phyloP scores from a whole-genome alignment of 2,329 filamentous ascomycete species.

The Teratosphaeria nubilosa region DNA sequence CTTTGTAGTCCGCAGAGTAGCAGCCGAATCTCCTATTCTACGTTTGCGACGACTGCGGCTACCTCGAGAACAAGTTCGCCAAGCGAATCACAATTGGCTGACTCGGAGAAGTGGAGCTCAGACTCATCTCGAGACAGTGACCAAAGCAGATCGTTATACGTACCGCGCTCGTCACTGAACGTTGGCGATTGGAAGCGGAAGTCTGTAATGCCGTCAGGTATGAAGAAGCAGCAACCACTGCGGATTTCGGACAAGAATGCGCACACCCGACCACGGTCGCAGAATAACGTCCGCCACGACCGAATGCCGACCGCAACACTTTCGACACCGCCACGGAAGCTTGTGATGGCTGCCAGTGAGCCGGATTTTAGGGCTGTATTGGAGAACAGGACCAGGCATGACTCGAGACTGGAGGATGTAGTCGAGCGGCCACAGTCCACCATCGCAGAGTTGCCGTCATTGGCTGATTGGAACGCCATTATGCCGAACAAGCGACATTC shows the following conservation, averaged over 20 bases:
- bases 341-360: conserved; percentile 5
- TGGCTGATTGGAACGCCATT: conserved; percentile 3
- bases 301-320: background rate
- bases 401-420: conserved; percentile 11
- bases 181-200: conserved; percentile 10
- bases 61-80: conserved; percentile 22
- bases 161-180: conserved; percentile 16
- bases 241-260: background rate
- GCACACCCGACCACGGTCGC: background rate
- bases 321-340: conserved; percentile 1
- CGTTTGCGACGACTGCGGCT: conserved; percentile 7
- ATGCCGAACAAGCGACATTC: conserved; percentile 5
- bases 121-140: conserved; percentile 8
- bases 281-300: background rate
- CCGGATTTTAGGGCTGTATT: conserved; percentile 4
- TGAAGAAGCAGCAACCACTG: background rate
- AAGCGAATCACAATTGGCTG: conserved; percentile 15
- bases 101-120: conserved; percentile 8
- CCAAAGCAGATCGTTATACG: conserved; percentile 8
- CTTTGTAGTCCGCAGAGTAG: conserved; percentile 21
- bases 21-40: conserved; percentile 21
- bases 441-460: conserved; percentile 12
- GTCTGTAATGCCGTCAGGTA: conserved; percentile 11
- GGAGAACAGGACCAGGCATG: conserved; percentile 5
- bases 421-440: conserved; percentile 9